phyloP scores from a whole-genome alignment of 306 rosid genomes.

The Sesbania bispinosa region DNA sequence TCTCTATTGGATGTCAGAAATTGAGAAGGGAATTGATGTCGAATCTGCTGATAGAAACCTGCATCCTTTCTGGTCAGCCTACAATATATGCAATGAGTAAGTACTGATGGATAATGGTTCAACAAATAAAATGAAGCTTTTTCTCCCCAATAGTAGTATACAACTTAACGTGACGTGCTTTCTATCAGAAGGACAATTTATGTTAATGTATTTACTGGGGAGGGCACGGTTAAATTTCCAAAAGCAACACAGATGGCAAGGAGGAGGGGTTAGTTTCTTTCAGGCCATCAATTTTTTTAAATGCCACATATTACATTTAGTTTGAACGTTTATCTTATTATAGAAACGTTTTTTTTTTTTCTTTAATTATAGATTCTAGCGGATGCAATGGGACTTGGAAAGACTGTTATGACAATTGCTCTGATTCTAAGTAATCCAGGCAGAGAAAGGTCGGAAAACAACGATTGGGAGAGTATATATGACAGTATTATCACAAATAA shows the following conservation, averaged over 20 bases:
- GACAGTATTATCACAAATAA: slow-evolving; percentile 22
- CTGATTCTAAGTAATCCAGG: slow-evolving; percentile 62
- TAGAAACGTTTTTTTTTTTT: background rate
- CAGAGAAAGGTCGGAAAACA: slow-evolving; percentile 32
- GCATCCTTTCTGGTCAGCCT: slow-evolving; percentile 92
- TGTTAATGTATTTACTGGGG: slow-evolving; percentile 74
- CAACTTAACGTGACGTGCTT: background rate
- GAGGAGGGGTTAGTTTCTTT: slow-evolving; percentile 87
- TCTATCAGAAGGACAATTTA: slow-evolving; percentile 63
- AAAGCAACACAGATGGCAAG: slow-evolving; percentile 70
- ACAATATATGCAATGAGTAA: slow-evolving; percentile 65
- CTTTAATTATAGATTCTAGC: slow-evolving; percentile 53
- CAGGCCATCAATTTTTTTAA: background rate
- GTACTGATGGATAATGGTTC: slow-evolving; percentile 18
- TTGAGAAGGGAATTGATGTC: slow-evolving; percentile 60
- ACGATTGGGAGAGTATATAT: background rate
- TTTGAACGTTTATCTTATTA: slow-evolving; percentile 20
- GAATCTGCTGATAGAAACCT: slow-evolving; percentile 55
- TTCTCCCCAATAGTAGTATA: background rate
- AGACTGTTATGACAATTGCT: slow-evolving; percentile 91
- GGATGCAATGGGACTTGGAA: slow-evolving; percentile 98
- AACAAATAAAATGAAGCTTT: background rate
- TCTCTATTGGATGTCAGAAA: slow-evolving; percentile 74
- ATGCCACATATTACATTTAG: background rate
- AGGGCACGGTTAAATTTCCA: slow-evolving; percentile 61